Evolutionary conservation across 2,329 filamentous ascomycete species (phyloP).

Genomic region (Onygenales sp.): DNA sequence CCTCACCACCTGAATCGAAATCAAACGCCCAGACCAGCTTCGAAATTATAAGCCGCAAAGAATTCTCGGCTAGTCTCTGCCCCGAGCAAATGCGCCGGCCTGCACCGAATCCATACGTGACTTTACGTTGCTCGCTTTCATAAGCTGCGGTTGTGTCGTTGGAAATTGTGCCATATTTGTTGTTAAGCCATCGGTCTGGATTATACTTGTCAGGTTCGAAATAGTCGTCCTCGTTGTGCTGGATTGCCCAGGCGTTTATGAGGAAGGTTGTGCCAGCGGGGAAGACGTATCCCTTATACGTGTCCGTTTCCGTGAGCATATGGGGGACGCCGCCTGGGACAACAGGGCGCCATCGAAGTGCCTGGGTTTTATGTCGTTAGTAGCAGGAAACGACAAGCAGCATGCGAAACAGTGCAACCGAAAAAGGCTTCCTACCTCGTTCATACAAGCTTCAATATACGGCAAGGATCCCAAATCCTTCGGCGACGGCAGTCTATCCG

Average conservation of each 20-base stretch:
- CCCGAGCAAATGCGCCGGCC: constrained; percentile 9
- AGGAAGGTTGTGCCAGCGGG: constrained; percentile 15
- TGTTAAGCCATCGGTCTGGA: constrained; percentile 18
- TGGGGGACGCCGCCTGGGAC: constrained; percentile 16
- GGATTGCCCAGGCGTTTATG: constrained; percentile 14
- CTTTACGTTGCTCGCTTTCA: background rate
- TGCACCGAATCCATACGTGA: constrained; percentile 4
- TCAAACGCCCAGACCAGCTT: constrained; percentile 10
- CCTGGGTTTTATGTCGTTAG: constrained; percentile 8
- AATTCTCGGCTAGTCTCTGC: constrained; percentile 8
- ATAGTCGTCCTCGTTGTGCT: constrained; percentile 14
- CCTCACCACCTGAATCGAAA: background rate
- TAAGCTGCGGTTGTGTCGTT: background rate
- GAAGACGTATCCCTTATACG: constrained; percentile 14
- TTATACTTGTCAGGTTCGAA: constrained; percentile 13
- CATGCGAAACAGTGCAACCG: background rate
- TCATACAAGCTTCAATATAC: background rate
- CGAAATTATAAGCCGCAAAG: constrained; percentile 8
- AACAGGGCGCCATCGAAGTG: constrained; percentile 11
- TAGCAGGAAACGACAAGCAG: background rate
- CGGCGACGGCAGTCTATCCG: background rate
- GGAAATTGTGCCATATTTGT: background rate
- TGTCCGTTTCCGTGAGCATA: constrained; percentile 14
- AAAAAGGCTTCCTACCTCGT: background rate
- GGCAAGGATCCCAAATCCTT: background rate